phyloP scores from a whole-genome alignment of 768 basidiomycete genomes.

The Mycena albidolilacea region DNA sequence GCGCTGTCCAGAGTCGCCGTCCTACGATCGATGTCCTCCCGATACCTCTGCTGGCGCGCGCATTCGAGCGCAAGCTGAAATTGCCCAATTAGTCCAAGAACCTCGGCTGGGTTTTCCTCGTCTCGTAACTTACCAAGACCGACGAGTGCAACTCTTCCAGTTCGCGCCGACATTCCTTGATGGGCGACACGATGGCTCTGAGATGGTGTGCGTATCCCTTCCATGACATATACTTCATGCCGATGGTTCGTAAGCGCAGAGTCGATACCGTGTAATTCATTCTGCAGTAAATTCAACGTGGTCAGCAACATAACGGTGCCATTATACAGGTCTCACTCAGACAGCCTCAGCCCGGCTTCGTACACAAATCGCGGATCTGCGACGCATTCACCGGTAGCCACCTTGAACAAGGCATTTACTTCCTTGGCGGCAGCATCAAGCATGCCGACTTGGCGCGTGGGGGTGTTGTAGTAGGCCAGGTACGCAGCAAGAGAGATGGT shows the following conservation, averaged over 20 bases:
- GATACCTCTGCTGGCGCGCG: conserved; percentile 14
- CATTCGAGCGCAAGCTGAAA: conserved; percentile 13
- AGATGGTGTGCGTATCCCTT: conserved; percentile 5
- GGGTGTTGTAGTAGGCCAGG: neutral
- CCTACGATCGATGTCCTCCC: conserved; percentile 1
- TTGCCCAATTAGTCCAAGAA: neutral
- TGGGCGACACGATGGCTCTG: neutral
- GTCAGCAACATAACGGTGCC: neutral
- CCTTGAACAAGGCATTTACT: neutral
- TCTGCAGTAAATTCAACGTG: neutral
- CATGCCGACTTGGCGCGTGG: neutral
- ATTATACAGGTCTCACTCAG: neutral
- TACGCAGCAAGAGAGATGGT: neutral
- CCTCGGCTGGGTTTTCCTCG: too few relatives aligned
- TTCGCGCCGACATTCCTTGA: conserved; percentile 16
- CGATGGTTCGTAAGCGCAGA: conserved; percentile 10
- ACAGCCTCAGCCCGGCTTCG: conserved; percentile 11
- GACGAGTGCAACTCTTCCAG: conserved; percentile 12
- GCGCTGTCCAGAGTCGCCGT: neutral
- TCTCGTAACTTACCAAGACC: neutral
- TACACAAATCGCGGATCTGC: conserved; percentile 20
- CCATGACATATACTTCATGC: conserved; percentile 6
- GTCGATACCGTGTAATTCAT: conserved; percentile 2
- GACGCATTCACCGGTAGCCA: conserved; percentile 10
- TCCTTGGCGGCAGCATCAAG: conserved; percentile 5